Base-by-base conservation (phyloP, 495 filamentous ascomycete genomes). In the Hypoxylon cercidicola region DNA sequence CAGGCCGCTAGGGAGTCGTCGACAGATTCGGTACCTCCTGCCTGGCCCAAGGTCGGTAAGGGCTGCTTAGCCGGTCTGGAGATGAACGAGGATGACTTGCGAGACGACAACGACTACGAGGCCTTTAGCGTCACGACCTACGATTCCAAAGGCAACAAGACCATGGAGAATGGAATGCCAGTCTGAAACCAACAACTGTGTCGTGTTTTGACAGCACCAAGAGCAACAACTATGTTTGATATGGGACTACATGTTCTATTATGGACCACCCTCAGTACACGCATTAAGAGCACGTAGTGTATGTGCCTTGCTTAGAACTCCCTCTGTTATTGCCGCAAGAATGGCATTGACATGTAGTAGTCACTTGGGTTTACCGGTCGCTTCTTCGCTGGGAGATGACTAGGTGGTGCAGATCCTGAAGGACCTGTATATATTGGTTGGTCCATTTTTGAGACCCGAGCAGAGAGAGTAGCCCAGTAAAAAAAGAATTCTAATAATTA, bases 1-100 rank as follows among this genome's bases (percentile, higher is more conserved):
- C 64, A 49, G 23, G 48, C 44, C 9, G 55, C 48, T 3, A 43
- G 69, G 19, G 71, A 72, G 21, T 61, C 55, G 1, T 74, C 71
- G 0, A 39, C 35, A 4, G 80, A 82, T 23, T 76, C 80, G 13
- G 67, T 81, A 4, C 85, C 84, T 40, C 79, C 87, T 18, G 76
- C 87, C 8, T 91, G 91, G 78, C 89, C 90, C 1, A 84, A 85
- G 64, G 76, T 87, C 12, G 90, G 89, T 2, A 84, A 84, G 49
- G 84, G 84, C 7, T 50, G 84, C 46, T 82, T 84, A 47, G 70
- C 72, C 4, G 74, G 72, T 34, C 64, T 85, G 15, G 81, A 83
- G 53, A 66, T 75, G 15, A 73, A 84, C 19, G 84, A 86, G 51
- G 68, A 78, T 2, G 76, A 78, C 41, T 58, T 84, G 45, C 76